Evolutionary conservation across 495 filamentous ascomycete species (phyloP), one percentile per base, ranked within the genome.

Genomic region (Penicillium robsamsonii): DNA sequence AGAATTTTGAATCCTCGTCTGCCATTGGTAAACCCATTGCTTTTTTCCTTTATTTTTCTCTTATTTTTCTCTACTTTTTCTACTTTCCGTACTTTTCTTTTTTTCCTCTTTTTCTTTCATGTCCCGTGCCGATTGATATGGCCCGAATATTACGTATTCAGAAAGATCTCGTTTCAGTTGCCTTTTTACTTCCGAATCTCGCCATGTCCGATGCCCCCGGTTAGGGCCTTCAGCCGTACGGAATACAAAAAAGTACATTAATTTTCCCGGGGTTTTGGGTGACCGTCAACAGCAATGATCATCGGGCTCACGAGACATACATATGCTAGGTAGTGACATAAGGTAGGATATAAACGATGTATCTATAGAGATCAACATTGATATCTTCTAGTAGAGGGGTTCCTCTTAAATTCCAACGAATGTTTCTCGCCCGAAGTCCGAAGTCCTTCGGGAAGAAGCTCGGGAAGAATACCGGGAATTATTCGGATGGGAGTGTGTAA

Each of bases 111-210:
- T 52, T 17, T 38, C 10, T 31, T 10, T 12, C 10, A 5, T 17
- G 4, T 4, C 15, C n/a, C 13, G 15, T 15, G 22, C 49, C 25
- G 37, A 51, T 6, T 24, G 24, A 35, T 25, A n/a, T 10, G 2
- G 18, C 5, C 46, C 31, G 49, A 43, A 40, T 52, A 25, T 41
- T 29, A 42, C 38, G n/a, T 52, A 41, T 9, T 15, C 37, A 29
- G 9, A 30, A 47, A 18, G 17, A 31, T 18, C 37, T 41, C 37
- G 37, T 43, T 31, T 31, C 25, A 52, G 37, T 52, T 50, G 22
- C 48, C 48, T 25, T 50, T 40, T 52, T 42, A n/a, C 20, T 37
- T 50, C 25, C 43, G 43, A 46, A 13, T 2, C 8, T 29, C 43
- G 43, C 25, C 20, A 2, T 22, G n/a, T 10, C 45, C 27, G 45